Conservation (phyloP, 805 yeast genomes). For the Starmera dryadoides region DNA sequence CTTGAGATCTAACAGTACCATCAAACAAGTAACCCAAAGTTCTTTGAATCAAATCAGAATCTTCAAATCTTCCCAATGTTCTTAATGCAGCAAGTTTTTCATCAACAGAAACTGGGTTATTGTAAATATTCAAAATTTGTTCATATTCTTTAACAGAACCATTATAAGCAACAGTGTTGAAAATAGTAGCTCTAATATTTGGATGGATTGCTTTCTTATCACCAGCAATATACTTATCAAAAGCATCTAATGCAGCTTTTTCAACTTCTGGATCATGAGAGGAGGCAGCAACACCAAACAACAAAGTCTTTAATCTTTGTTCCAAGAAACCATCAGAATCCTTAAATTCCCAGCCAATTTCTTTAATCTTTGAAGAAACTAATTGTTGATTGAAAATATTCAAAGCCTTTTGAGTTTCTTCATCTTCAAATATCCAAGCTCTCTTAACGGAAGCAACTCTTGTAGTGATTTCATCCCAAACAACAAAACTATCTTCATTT, state of each 20-base stretch:
- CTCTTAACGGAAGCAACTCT: constrained; percentile 41
- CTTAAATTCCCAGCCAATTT: constrained; percentile 60
- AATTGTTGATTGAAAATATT: constrained; percentile 47
- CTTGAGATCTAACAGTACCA: constrained; percentile 61
- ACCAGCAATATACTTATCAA: constrained; percentile 49
- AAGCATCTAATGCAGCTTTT: constrained; percentile 39
- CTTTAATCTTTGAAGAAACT: constrained; percentile 43
- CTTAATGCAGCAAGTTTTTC: constrained; percentile 67
- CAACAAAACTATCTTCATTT: constrained; percentile 52
- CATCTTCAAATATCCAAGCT: constrained; percentile 50
- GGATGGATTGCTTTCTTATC: constrained; percentile 68
- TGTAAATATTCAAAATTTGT: constrained; percentile 50
- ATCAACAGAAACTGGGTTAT: constrained; percentile 52
- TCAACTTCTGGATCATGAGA: constrained; percentile 42
- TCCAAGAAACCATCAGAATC: constrained; percentile 48
- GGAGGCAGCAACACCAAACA: constrained; percentile 54
- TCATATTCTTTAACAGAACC: constrained; percentile 63
- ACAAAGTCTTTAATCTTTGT: constrained; percentile 58
- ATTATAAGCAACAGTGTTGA: constrained; percentile 53
- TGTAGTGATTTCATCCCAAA: constrained; percentile 55
- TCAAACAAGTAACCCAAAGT: constrained; percentile 50
- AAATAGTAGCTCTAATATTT: constrained; percentile 61
- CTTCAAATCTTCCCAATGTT: constrained; percentile 57
- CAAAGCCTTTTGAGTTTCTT: constrained; percentile 38
- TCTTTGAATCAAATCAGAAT: constrained; percentile 43